Evolutionary conservation across 78 protist species (phyloP).

Genomic region (Dictyostelium firmibasis): DNA sequence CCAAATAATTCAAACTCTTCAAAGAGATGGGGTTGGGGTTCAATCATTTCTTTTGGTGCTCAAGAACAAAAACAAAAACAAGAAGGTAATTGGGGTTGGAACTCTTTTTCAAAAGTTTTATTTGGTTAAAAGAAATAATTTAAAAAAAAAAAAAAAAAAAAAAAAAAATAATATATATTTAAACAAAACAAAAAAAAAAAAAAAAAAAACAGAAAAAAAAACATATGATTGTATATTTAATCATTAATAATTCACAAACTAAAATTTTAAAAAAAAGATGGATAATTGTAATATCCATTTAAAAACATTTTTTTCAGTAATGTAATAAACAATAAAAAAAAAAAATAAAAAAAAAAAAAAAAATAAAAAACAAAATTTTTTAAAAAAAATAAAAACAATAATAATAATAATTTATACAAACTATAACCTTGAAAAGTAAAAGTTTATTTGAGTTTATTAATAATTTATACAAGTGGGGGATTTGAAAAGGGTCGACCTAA

Average conservation of each 20-base stretch:
- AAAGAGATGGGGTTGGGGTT: slow-evolving; percentile 64
- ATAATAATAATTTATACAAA: background rate
- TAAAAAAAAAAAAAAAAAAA: background rate
- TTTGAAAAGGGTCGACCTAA: background rate
- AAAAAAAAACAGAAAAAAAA: no score
- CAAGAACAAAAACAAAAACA: background rate
- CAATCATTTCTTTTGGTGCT: slow-evolving; percentile 49
- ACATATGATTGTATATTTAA: no score
- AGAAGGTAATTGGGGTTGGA: slow-evolving; percentile 48
- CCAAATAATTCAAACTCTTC: background rate
- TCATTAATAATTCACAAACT: background rate
- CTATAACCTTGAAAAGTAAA: no score
- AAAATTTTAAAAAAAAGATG: background rate
- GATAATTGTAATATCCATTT: background rate
- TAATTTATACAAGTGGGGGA: background rate
- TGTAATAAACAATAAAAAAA: background rate
- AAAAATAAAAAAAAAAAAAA: background rate
- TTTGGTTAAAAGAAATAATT: slow-evolving; percentile 44
- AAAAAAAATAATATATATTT: no score
- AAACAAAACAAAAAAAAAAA: no score
- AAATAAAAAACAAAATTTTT: no score
- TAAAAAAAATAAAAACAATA: no score
- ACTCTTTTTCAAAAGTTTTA: slow-evolving; percentile 43
- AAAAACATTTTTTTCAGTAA: background rate
- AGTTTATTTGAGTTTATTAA: background rate